phyloP scores from a whole-genome alignment of 1,139 yeast genomes.

The Fermentozyma sake region DNA sequence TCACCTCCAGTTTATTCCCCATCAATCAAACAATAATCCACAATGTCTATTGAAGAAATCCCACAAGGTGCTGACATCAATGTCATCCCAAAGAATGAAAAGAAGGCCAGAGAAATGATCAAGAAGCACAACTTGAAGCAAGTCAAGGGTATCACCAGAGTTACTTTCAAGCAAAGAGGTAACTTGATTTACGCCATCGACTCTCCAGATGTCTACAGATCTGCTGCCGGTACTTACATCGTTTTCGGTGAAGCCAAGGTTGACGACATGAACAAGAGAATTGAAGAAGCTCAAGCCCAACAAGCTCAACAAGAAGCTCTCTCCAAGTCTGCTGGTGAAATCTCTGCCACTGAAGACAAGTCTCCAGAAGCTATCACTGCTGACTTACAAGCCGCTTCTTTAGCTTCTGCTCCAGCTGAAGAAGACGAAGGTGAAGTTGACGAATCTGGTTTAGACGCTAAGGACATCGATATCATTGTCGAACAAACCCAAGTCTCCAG shows the following conservation, averaged over 20 bases:
- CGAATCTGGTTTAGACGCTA: constrained; percentile 73
- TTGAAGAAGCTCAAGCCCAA: constrained; percentile 55
- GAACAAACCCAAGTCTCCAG: constrained; percentile 89
- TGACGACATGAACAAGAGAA: constrained; percentile 83
- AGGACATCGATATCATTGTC: constrained; percentile 75
- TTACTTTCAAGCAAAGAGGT: constrained; percentile 92
- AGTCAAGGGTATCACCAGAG: constrained; percentile 91
- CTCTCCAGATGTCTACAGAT: constrained; percentile 91
- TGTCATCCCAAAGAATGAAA: constrained; percentile 85
- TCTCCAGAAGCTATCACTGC: constrained; percentile 83
- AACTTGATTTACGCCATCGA: constrained; percentile 91
- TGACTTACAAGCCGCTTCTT: constrained; percentile 80
- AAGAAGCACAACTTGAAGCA: constrained; percentile 87
- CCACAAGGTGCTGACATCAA: constrained; percentile 88
- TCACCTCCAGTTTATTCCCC: neutral
- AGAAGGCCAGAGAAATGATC: constrained; percentile 92
- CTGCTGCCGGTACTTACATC: constrained; percentile 90
- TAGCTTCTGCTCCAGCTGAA: constrained; percentile 37
- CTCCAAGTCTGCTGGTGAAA: constrained; percentile 45
- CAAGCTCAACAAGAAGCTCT: constrained; percentile 58
- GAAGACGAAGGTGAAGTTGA: constrained; percentile 71
- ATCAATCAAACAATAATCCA: constrained; percentile 7
- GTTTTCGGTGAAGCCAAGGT: constrained; percentile 98
- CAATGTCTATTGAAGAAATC: constrained; percentile 52
- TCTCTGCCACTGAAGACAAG: constrained; percentile 37